A percentile compares a stretch with the other conserved stretches of the same genome.
Evolutionary conservation across 345 rosid genomes (phyloP).

Genomic region (Rhizophora mangle): DNA sequence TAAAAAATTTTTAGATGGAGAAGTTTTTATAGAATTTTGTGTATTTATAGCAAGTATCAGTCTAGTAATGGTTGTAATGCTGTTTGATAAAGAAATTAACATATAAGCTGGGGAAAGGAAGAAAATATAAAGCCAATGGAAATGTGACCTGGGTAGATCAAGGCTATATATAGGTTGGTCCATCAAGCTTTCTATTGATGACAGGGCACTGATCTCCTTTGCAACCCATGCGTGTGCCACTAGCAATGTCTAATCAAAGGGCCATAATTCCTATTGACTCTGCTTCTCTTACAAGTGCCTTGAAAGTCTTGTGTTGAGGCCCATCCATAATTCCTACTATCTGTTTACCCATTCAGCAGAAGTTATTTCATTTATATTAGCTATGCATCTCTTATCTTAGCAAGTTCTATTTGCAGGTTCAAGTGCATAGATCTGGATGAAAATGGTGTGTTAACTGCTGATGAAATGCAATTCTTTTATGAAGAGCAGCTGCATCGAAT

Average conservation of each 20-base stretch:
- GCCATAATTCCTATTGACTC: no score
- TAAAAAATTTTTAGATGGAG: background rate
- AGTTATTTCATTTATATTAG: background rate
- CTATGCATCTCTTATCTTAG: background rate
- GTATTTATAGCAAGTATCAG: background rate
- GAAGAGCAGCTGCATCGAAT: slow-evolving; percentile 37
- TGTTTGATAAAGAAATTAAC: background rate
- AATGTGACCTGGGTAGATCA: no score
- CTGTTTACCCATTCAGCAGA: background rate
- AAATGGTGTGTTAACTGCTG: slow-evolving; percentile 24
- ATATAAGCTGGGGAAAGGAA: background rate
- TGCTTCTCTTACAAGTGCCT: no score
- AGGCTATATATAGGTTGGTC: no score
- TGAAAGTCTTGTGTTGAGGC: no score
- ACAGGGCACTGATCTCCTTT: no score
- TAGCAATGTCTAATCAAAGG: no score
- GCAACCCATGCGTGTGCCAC: no score
- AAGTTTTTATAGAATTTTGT: background rate
- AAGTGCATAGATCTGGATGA: slow-evolving; percentile 33
- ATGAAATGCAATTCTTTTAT: slow-evolving; percentile 32
- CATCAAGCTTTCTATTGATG: no score
- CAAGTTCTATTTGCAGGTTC: slow-evolving; percentile 22
- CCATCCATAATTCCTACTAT: background rate
- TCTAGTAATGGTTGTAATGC: background rate
- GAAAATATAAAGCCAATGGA: background rate